Base-by-base conservation (phyloP, 352 stramenopile species). In the Pythium oligandrum region DNA sequence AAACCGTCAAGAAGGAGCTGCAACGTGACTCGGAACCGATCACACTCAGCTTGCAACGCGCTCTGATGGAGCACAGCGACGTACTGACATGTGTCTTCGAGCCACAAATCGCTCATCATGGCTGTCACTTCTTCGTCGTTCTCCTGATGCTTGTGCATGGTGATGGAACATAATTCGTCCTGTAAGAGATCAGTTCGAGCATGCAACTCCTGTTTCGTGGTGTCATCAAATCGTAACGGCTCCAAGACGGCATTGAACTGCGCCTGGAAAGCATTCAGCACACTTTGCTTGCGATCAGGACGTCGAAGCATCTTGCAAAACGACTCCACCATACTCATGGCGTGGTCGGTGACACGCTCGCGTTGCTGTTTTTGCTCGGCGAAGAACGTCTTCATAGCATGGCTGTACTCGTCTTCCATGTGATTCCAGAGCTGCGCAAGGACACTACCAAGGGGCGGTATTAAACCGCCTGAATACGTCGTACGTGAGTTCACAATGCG, bases 191-290 rank as follows among this genome's bases (percentile, higher is more conserved):
- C 87, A 3, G 61, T 59, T 11, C 79, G 69, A 30, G 88, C 71
- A 53, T 95, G 76, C 10, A 97, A 59, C 57, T 96, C 86, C 10
- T 74, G 39, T 48, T 93, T 92, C n/a, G 77, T 91, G 8, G 68
- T 40, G 6, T 85, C 73, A 17, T 96, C 84, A 40, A 90, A 91
- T 10, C 88, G 80, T 70, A 96, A 88, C 31, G 89, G 83, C 10
- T 91, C 68, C 1, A 81, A n/a, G 17, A 96, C 70, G n/a, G 70
- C 68, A 51, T 96, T 95, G 53, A 93, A 93, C 9, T 63, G 65
- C 4, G 47, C 57, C 51, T 95, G 79, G 59, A 93, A 97, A 7
- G 57, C 51, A 40, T 82, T 75, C 3, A 96, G 57, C 31, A 78
- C 39, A 3, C 50, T 56, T 56, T 95, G 87, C 55, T 90, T 89